These are phyloP conservation scores for Ensete ventricosum DNA, from an alignment of 176 grass and related monocot genomes.

Conservation along the genomic window DNA sequence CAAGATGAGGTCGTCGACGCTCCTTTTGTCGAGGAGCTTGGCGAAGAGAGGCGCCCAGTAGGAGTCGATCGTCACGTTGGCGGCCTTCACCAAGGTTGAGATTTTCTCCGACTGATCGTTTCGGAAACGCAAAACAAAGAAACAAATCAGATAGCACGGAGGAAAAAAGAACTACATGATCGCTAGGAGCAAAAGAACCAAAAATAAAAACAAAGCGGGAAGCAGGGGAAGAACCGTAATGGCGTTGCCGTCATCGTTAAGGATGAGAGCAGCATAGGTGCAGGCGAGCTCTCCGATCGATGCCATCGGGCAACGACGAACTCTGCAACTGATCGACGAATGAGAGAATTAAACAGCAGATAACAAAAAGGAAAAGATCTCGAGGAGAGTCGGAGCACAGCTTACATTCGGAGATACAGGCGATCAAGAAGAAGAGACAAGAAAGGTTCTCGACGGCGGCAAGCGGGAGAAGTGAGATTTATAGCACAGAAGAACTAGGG, in stretches of 20 bases:
- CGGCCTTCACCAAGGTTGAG: conserved; percentile 4
- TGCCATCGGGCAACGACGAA: neutral
- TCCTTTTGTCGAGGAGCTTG: conserved; percentile 19
- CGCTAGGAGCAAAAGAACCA: too few species aligned
- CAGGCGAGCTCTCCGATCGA: conserved; percentile 4
- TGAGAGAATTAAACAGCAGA: neutral
- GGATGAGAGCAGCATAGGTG: conserved; percentile 1
- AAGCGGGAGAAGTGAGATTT: too few species aligned
- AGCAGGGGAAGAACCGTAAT: neutral
- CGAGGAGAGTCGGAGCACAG: too few species aligned
- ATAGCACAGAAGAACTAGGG: too few species aligned
- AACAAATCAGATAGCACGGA: neutral
- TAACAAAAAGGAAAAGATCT: neutral
- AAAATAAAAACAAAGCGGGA: too few species aligned
- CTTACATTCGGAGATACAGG: too few species aligned
- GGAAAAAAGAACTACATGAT: neutral
- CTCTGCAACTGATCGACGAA: neutral
- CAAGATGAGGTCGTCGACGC: conserved; percentile 14
- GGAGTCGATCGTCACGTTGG: conserved; percentile 10
- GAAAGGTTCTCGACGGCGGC: too few species aligned
- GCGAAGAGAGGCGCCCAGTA: conserved; percentile 12
- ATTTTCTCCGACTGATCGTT: conserved; percentile 17
- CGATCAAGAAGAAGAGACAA: too few species aligned
- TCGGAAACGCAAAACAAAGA: neutral
- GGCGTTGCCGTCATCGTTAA: conserved; percentile 2